Evolutionary conservation across 1,284 basidiomycete genomes (phyloP).

Genomic region (Austroboletus rostrupii): DNA sequence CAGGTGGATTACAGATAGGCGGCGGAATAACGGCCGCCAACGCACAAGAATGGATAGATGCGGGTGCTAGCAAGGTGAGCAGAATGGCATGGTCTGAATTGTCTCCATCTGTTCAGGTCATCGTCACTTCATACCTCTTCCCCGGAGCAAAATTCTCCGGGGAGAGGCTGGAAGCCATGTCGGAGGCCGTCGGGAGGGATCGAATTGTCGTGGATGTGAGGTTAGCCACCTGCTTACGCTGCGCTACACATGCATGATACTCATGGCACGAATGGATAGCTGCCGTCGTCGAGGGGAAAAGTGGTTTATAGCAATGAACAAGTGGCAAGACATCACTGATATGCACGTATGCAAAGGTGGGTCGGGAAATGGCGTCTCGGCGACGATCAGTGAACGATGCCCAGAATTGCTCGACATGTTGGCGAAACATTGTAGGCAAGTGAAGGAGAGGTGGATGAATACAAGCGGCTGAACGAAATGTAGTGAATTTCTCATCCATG

Average conservation of each 20-base stretch:
- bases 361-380: neutral
- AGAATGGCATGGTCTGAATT: neutral
- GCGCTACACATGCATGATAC: neutral
- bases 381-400: neutral
- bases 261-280: conserved; percentile 40
- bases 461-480: conserved; percentile 8
- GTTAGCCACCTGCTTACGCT: conserved; percentile 38
- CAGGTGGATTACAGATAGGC: conserved; percentile 84
- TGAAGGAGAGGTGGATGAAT: neutral
- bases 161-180: conserved; percentile 66
- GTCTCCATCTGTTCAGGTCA: conserved; percentile 57
- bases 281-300: conserved; percentile 75
- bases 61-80: conserved; percentile 86
- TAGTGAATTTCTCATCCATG: conserved; percentile 95
- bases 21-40: conserved; percentile 88
- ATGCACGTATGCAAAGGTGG: conserved; percentile 85
- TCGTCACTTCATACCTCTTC: conserved; percentile 96
- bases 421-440: conserved; percentile 74
- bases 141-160: conserved; percentile 77
- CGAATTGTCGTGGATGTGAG: conserved; percentile 92
- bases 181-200: conserved; percentile 76
- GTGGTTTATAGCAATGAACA: conserved; percentile 98
- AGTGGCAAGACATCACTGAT: conserved; percentile 96
- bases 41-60: conserved; percentile 80
- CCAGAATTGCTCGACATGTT: conserved; percentile 70